phyloP scores from a whole-genome alignment of 2,329 filamentous ascomycete genomes.

The Remersonia thermophila region DNA sequence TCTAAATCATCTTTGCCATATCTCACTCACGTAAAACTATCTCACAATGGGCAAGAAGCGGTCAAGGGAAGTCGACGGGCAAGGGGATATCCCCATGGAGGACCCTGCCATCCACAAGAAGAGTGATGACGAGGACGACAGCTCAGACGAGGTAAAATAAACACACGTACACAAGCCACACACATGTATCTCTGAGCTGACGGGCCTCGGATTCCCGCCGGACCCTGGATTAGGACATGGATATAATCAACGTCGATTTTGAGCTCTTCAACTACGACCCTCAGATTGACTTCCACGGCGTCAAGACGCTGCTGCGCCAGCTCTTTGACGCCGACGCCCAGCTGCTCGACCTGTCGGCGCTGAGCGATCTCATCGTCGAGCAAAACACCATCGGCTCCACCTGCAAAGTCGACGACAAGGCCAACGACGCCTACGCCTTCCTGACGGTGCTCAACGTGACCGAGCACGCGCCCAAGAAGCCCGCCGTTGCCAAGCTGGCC shows the following conservation, averaged over 20 bases:
- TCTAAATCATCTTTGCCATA: too few relatives aligned
- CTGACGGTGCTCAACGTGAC: constrained; percentile 75
- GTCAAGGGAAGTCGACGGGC: constrained; percentile 24
- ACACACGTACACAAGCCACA: constrained; percentile 9
- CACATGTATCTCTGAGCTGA: neutral
- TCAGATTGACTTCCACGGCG: constrained; percentile 84
- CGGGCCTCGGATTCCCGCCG: neutral
- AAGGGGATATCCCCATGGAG: constrained; percentile 13
- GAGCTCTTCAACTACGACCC: constrained; percentile 96
- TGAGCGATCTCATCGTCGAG: constrained; percentile 75
- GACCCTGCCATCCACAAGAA: constrained; percentile 21
- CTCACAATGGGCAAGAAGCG: constrained; percentile 27
- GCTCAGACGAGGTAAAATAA: constrained; percentile 31
- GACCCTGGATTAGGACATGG: constrained; percentile 61
- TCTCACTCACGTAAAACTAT: too few relatives aligned
- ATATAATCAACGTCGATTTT: constrained; percentile 91
- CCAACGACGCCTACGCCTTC: constrained; percentile 85
- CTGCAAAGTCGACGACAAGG: constrained; percentile 92
- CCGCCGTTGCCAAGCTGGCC: constrained; percentile 52
- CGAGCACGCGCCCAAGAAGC: constrained; percentile 63
- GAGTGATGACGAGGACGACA: constrained; percentile 29
- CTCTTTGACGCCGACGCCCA: constrained; percentile 80
- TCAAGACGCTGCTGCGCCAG: constrained; percentile 81
- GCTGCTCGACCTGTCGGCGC: constrained; percentile 74
- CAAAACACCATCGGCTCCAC: constrained; percentile 86